Base-by-base conservation (phyloP, 2,329 filamentous ascomycete genomes). In the Ophiostoma quercus region DNA sequence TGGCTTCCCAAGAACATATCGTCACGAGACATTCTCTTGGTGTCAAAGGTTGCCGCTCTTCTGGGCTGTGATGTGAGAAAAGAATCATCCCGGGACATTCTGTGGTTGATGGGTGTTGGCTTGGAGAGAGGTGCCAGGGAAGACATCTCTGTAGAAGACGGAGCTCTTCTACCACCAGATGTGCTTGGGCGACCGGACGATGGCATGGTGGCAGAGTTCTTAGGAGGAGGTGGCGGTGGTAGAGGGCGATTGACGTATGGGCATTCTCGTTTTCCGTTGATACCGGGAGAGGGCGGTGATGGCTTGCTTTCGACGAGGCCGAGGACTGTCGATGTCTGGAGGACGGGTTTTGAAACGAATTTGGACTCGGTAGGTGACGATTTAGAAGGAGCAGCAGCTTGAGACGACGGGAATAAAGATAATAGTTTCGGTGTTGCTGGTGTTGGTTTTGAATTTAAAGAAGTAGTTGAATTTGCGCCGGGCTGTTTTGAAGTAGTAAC, bases 1-100 rank as follows among this genome's bases (percentile, higher is more conserved):
- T 62, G 57, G 39, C 39, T 75, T 51, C 73, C 74, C 66, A 79
- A 73, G 65, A 77, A 77, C 54, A 81, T 75, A 70, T 82, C 80
- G 74, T 82, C 80, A 73, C 77, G 80, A 7, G 82, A 84, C 47
- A 81, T 76, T 69, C 81, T 63, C 62, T 62, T 68, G 69, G 71
- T 68, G 71, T 72, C 67, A 43, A 63, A 67, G 16, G 60, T 57
- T 14, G 67, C 51, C 19, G 63, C n/a, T 16, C 32, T 67, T 14
- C 62, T 63, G 32, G 47, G 41, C 7, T 66, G 47, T 25, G 63
- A 74, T 63, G 72, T 75, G 66, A 79, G 73, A 65, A 78, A 77
- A 67, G 80, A 75, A 70, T 82, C 80, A 74, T 82, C 80, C 73
- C 77, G 79, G 12, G 83, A 84, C 57, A 81, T 77, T 70, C 81